These are phyloP conservation scores for Polygonum aviculare DNA, from an alignment of 148 eudicot species.

Conservation along the genomic window DNA sequence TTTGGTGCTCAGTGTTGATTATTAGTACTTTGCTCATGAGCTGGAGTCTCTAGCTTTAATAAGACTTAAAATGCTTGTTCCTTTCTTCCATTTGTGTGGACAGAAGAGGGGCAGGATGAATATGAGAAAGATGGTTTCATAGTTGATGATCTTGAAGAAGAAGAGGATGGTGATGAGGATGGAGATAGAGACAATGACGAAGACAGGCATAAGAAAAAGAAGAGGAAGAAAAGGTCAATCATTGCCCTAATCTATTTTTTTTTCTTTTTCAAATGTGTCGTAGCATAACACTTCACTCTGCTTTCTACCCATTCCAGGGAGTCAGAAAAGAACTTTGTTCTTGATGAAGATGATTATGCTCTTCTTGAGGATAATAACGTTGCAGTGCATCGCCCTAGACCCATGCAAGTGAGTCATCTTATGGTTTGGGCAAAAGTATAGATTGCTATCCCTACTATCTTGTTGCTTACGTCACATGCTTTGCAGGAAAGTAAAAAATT, in stretches of 20 bases:
- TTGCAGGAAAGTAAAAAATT: slow-evolving; percentile 67
- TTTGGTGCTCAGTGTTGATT: neutral
- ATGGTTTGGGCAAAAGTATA: neutral
- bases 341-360: slow-evolving; percentile 87
- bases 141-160: slow-evolving; percentile 81
- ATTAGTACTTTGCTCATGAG: neutral
- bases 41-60: neutral
- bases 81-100: neutral
- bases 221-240: slow-evolving; percentile 63
- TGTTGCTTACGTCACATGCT: slow-evolving; percentile 8
- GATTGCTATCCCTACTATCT: neutral
- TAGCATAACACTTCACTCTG: slow-evolving; percentile 1
- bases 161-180: slow-evolving; percentile 50
- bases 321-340: slow-evolving; percentile 44
- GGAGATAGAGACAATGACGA: slow-evolving; percentile 50
- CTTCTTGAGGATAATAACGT: slow-evolving; percentile 74
- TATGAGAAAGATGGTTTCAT: slow-evolving; percentile 93
- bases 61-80: neutral
- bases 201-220: slow-evolving; percentile 75
- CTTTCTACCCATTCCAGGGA: slow-evolving; percentile 35
- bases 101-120: slow-evolving; percentile 88
- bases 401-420: slow-evolving; percentile 20
- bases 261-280: neutral
- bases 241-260: neutral
- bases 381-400: slow-evolving; percentile 48